Conservation (phyloP, 805 yeast species). For the Kazachstania bromeliacearum region DNA sequence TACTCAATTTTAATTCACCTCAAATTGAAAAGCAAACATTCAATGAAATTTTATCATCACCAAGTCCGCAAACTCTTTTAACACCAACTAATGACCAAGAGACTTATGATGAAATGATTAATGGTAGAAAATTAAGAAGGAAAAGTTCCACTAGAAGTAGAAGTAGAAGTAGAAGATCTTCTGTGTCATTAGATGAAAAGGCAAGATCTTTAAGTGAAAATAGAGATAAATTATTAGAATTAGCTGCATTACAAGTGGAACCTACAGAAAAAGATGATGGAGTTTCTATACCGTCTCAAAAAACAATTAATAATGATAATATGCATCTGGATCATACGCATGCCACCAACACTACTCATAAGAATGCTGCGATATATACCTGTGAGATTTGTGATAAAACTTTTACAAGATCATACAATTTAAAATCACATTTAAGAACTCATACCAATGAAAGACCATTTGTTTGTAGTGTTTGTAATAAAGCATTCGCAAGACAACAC, state of each 20-base stretch:
- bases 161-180: constrained; percentile 11
- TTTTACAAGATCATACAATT: constrained; percentile 87
- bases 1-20: not conserved
- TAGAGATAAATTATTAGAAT: constrained; percentile 23
- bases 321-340: not conserved
- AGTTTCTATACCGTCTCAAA: not conserved
- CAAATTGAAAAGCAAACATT: not conserved
- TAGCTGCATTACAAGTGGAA: constrained; percentile 18
- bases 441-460: constrained; percentile 82
- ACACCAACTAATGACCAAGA: constrained; percentile 4
- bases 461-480: constrained; percentile 63
- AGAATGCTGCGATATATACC: constrained; percentile 32
- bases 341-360: constrained; percentile 6
- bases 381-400: constrained; percentile 79
- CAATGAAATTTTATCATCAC: not conserved
- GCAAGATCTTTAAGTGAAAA: constrained; percentile 27
- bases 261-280: not conserved
- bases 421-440: constrained; percentile 84
- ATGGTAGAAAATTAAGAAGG: constrained; percentile 21
- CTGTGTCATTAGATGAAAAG: constrained; percentile 16
- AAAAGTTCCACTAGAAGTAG: constrained; percentile 9
- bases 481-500: constrained; percentile 74
- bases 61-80: constrained; percentile 1
- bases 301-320: not conserved
- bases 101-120: constrained; percentile 19